Percentiles rank a stretch among this genome's conserved stretches.
These are phyloP conservation scores for Candida tunisiensis DNA, from an alignment of 1,139 yeast genomes.

Conservation along the genomic window DNA sequence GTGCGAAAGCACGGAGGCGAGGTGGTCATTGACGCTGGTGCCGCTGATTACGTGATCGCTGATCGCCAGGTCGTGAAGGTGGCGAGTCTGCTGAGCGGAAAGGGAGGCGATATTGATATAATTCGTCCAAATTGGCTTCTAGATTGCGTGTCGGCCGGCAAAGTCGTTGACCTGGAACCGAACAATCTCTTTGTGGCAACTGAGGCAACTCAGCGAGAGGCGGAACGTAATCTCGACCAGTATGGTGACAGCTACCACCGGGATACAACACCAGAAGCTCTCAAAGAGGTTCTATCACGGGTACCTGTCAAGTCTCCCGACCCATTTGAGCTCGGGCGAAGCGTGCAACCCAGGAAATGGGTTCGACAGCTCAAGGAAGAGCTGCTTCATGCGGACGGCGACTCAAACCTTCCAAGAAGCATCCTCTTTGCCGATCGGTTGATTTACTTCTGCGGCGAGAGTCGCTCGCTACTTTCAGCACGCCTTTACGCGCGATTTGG, in stretches of 20 bases:
- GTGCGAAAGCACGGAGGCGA: conserved; percentile 16
- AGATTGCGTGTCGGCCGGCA: not conserved
- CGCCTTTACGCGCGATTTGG: too few relatives aligned
- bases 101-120: conserved; percentile 9
- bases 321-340: conserved; percentile 1
- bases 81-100: conserved; percentile 24
- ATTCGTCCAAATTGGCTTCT: conserved; percentile 1
- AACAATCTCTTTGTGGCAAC: conserved; percentile 5
- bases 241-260: conserved; percentile 15
- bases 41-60: conserved; percentile 25
- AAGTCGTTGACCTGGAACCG: conserved; percentile 1
- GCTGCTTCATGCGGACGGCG: conserved; percentile 3
- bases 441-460: conserved; percentile 4
- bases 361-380: conserved; percentile 1
- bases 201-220: conserved; percentile 4
- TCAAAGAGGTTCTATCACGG: conserved; percentile 1
- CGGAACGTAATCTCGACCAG: conserved; percentile 10
- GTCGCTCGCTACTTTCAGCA: too few relatives aligned
- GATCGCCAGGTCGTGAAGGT: conserved; percentile 33
- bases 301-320: not conserved
- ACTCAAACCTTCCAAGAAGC: conserved; percentile 3
- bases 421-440: conserved; percentile 3
- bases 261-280: conserved; percentile 1
- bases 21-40: conserved; percentile 8
- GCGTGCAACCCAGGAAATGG: conserved; percentile 1